phyloP scores from a whole-genome alignment of 306 rosid species.

The Medicago lupulina region DNA sequence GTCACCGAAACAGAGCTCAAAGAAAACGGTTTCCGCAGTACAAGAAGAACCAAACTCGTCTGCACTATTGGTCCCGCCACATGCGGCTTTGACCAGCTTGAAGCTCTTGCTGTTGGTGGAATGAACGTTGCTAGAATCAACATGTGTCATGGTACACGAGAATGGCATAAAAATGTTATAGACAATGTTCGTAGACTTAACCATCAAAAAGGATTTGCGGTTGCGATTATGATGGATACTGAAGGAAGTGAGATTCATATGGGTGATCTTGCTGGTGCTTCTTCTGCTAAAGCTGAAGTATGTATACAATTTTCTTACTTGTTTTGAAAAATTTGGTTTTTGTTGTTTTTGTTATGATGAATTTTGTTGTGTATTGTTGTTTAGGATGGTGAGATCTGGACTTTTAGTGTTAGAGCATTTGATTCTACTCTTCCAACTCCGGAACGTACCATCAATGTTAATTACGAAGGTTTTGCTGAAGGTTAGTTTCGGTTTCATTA shows the following conservation, averaged over 20 bases:
- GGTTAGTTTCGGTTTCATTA: conserved; percentile 46
- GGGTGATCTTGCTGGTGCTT: conserved; percentile 95
- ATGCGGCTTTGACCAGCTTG: conserved; percentile 82
- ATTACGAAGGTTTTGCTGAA: conserved; percentile 95
- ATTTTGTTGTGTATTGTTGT: neutral
- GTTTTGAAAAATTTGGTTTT: neutral
- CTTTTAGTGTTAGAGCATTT: conserved; percentile 92
- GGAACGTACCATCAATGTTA: conserved; percentile 81
- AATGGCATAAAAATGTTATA: conserved; percentile 85
- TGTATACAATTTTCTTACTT: no score
- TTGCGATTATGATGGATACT: conserved; percentile 98
- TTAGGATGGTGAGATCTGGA: conserved; percentile 89
- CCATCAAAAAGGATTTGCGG: conserved; percentile 89
- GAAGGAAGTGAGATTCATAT: conserved; percentile 99
- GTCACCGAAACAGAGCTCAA: conserved; percentile 81
- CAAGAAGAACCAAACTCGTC: conserved; percentile 80
- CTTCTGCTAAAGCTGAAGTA: conserved; percentile 95
- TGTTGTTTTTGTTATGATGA: neutral
- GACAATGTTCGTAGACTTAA: conserved; percentile 80
- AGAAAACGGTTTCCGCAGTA: conserved; percentile 93
- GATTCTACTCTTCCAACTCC: conserved; percentile 86
- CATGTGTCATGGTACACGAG: conserved; percentile 95
- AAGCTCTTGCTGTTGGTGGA: conserved; percentile 92
- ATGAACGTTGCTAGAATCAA: conserved; percentile 95
- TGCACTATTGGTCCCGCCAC: conserved; percentile 96